Base-by-base conservation (phyloP, 2,329 filamentous ascomycete species). In the Aspergillus brunneoviolaceus region DNA sequence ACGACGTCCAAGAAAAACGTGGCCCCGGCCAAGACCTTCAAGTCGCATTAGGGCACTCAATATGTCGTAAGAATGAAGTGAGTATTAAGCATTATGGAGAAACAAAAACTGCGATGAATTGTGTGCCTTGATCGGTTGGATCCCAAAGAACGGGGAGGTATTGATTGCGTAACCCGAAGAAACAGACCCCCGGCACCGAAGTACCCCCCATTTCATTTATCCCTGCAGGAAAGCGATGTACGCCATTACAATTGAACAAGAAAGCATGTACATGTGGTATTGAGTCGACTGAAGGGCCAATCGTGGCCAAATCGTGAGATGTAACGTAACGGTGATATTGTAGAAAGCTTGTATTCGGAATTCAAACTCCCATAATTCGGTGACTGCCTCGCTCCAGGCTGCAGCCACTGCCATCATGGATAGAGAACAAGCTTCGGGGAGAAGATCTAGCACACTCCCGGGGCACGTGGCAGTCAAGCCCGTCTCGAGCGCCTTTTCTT, bases 401-500 rank as follows among this genome's bases (percentile, higher is more conserved):
- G 52, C 52, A 55, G 49, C 29, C 49, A 33, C 48, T 31, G 21
- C 39, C 39, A 45, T 51, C 49, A 33, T 57, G 21, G 31, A 35
- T 35, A 11, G 14, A 16, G 21, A 52, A 23, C 10, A 16, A 27
- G 25, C 25, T 12, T 47, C 33, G 42, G 16, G 27, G 10, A 23
- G 14, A 19, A 33, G n/a, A 27, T 47, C 23, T n/a, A 16, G 14
- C 16, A 16, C 39, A n/a, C 14, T 45, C 39, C 39, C 39, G 39
- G 33, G 16, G 39, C 39, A 45, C 39, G 39, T 45, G 39, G 39
- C 39, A 45, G 16, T 51, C 47, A 62, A 7, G 58, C 58, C 11
- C 65, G 64, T 31, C 65, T 66, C 9, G 56, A 56, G 3, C 62
- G 61, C n/a, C 61, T 68, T 48, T 66, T 70, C 52, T 67, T 68